Evolutionary conservation across 2,329 filamentous ascomycete species (phyloP).

Genomic region (Aspergillus sp.): DNA sequence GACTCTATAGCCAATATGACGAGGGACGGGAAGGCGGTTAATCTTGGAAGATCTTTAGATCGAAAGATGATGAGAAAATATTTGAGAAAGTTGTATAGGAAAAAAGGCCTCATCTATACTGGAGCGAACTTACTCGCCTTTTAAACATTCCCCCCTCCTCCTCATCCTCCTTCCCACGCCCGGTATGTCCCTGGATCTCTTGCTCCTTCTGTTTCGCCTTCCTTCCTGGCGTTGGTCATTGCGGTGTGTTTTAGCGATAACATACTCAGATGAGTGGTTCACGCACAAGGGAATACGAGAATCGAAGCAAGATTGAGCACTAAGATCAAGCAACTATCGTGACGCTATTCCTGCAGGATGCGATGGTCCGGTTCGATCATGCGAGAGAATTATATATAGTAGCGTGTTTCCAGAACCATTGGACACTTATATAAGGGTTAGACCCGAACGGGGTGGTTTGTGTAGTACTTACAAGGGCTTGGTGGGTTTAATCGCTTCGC

Average conservation of each 20-base stretch:
- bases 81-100: background rate
- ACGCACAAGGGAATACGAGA: background rate
- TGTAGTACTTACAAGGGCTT: too few relatives aligned
- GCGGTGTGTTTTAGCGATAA: background rate
- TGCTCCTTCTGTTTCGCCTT: background rate
- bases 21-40: background rate
- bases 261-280: background rate
- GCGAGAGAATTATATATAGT: background rate
- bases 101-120: background rate
- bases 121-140: background rate
- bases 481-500: too few relatives aligned
- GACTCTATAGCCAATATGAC: background rate
- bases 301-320: background rate
- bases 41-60: background rate
- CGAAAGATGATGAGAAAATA: background rate
- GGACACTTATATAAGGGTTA: too few relatives aligned
- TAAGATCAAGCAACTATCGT: background rate
- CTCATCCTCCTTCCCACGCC: background rate
- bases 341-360: background rate
- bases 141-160: background rate
- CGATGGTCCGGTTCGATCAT: background rate
- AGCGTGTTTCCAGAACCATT: too few relatives aligned
- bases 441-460: too few relatives aligned
- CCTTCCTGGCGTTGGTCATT: background rate
- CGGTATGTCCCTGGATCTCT: too few relatives aligned